Conservation (phyloP, 1,139 yeast species). For the Blastobotrys apis region DNA sequence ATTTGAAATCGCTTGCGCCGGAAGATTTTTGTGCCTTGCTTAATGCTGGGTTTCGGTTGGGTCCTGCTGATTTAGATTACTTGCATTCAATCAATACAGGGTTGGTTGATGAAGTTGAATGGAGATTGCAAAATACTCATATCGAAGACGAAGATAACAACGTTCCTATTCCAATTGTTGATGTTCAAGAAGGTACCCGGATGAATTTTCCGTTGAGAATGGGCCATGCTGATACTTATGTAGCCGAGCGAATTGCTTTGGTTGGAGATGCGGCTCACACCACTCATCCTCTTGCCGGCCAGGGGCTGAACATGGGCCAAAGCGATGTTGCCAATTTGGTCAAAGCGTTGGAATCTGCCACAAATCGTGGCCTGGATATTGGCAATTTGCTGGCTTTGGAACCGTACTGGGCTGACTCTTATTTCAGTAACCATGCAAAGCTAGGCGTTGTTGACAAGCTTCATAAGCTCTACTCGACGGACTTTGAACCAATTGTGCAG, state of each 20-base stretch:
- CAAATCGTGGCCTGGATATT: slow-evolving; percentile 77
- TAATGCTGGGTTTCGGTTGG: slow-evolving; percentile 80
- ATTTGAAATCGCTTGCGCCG: slow-evolving; percentile 55
- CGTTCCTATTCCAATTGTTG: slow-evolving; percentile 62
- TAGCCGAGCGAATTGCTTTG: slow-evolving; percentile 77
- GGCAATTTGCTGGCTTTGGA: slow-evolving; percentile 82
- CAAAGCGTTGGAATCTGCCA: slow-evolving; percentile 64
- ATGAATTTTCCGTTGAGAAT: slow-evolving; percentile 86
- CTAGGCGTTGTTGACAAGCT: slow-evolving; percentile 89
- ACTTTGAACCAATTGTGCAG: slow-evolving; percentile 66
- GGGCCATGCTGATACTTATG: slow-evolving; percentile 88
- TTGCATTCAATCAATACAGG: slow-evolving; percentile 50
- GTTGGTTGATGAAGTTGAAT: slow-evolving; percentile 50
- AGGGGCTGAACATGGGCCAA: slow-evolving; percentile 98
- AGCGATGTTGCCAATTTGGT: slow-evolving; percentile 76
- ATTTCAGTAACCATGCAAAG: slow-evolving; percentile 71
- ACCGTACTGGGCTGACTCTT: slow-evolving; percentile 77
- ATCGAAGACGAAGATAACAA: slow-evolving; percentile 45
- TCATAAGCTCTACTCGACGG: slow-evolving; percentile 81
- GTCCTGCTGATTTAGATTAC: slow-evolving; percentile 72
- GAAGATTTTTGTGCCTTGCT: slow-evolving; percentile 64
- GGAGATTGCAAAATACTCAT: slow-evolving; percentile 54
- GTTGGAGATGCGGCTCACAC: slow-evolving; percentile 99
- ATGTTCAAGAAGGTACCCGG: slow-evolving; percentile 58
- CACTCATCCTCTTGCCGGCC: slow-evolving; percentile 96